Evolutionary conservation across 495 filamentous ascomycete genomes (phyloP), one percentile per base, ranked within the genome.

Genomic region (Penicillium soppii): DNA sequence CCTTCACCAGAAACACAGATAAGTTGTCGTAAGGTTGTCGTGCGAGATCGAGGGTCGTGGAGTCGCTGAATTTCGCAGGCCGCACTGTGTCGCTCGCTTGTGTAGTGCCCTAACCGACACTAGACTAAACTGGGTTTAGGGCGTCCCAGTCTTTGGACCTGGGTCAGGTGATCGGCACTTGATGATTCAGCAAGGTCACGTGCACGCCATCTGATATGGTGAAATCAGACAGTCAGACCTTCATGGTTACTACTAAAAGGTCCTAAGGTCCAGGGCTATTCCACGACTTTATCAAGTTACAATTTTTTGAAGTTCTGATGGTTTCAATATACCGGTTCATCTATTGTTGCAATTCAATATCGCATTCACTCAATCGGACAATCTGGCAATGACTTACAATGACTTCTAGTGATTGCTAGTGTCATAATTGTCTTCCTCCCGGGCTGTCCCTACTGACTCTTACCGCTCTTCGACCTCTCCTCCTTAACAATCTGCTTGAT

Each of bases 401-500:
- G 2, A 4, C 39, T 8, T 7, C 17, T n/a, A 30, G 25, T 19
- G 16, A 40, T 40, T 25, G 12, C n/a, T 2, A 15, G 7, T 10
- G n/a, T 17, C 15, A 43, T 16, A n/a, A 41, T 27, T 17, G 16
- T 12, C 30, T 35, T 7, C 22, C 21, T 42, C 25, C 10, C 4
- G n/a, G n/a, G n/a, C n/a, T n/a, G 10, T 6, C 9, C 13, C 47
- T 55, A 65, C 36, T 59, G 21, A 16, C 59, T 53, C 51, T 69
- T 64, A 49, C 59, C 62, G 61, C 71, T 79, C 66, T 73, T 73
- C 50, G 62, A 70, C 65, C 72, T 65, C 61, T 69, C 68, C 67
- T 72, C 73, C 67, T 70, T 72, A 7, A 87, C 82, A 35, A 80
- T 59, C 27, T 58, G 55, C 62, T 80, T 74, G 61, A 88, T 82